Evolutionary conservation across 257 asterid genomes (phyloP), one percentile per base, ranked within the genome.

Genomic region (Mitragyna speciosa): DNA sequence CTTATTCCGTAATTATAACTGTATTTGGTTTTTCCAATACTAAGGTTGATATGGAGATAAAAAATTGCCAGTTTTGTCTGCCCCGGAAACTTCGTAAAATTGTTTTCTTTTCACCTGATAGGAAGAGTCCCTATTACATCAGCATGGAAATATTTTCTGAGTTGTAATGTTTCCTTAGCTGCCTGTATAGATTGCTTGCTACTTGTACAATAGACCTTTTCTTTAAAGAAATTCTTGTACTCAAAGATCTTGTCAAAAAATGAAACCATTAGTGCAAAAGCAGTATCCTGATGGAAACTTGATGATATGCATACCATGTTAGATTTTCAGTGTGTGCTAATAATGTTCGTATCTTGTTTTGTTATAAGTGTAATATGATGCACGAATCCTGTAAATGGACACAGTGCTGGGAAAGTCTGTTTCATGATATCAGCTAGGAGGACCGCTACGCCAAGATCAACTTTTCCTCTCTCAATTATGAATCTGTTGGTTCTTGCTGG

Each of bases 101-200:
- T 71, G 31, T n/a, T n/a, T n/a, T n/a, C n/a, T n/a, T n/a, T n/a
- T n/a, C n/a, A n/a, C n/a, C n/a, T n/a, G n/a, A n/a, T n/a, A n/a
- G n/a, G n/a, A n/a, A n/a, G n/a, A n/a, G n/a, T 56, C 33, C 7
- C 31, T 28, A 15, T 6, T 36, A 12, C 47, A 19, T 74, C 12
- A 28, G 9, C 10, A 56, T 52, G 5, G 15, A 22, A 51, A 26
- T 2, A 28, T 49, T 41, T 17, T 3, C 28, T 14, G 65, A 70
- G 24, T 20, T 71, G 59, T 47, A n/a, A 31, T 7, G 4, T 33
- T 54, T 54, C 33, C 47, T 39, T 52, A 20, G 65, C 28, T 47
- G 54, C 19, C 36, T 69, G 81, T 78, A 69, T 76, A 78, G 59
- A 39, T 72, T 52, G 76, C 6, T 8, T 48, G 66, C 45, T 48